These are phyloP conservation scores for Halophytophthora batemanensis DNA, from an alignment of 352 stramenopile species.

Conservation along the genomic window DNA sequence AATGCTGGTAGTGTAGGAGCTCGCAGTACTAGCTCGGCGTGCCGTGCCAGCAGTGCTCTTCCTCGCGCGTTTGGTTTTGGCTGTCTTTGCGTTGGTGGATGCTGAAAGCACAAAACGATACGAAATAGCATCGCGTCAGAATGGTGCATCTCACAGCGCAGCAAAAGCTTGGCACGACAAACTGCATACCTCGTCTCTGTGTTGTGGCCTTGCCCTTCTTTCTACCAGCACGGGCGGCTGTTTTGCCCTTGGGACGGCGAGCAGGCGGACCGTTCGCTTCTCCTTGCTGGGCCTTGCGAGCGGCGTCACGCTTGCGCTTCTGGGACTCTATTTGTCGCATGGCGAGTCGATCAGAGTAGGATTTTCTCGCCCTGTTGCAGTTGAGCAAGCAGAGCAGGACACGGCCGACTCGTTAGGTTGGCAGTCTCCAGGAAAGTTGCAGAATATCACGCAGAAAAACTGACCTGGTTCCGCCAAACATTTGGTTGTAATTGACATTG, in stretches of 20 bases:
- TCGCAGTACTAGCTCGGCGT: slow-evolving; percentile 34
- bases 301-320: slow-evolving; percentile 39
- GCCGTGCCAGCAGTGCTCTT: slow-evolving; percentile 13
- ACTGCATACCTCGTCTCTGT: slow-evolving; percentile 25
- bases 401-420: not conserved
- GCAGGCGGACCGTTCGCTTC: not conserved
- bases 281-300: slow-evolving; percentile 9
- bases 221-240: slow-evolving; percentile 1
- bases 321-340: slow-evolving; percentile 39
- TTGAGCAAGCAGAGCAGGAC: slow-evolving; percentile 3
- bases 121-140: not conserved
- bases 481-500: slow-evolving; percentile 61
- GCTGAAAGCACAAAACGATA: slow-evolving; percentile 5
- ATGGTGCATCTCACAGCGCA: not conserved
- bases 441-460: not conserved
- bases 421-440: not conserved
- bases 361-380: slow-evolving; percentile 31
- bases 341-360: slow-evolving; percentile 50
- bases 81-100: slow-evolving; percentile 14
- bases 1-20: slow-evolving; percentile 21
- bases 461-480: slow-evolving; percentile 70
- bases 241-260: slow-evolving; percentile 15
- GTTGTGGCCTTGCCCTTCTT: slow-evolving; percentile 27
- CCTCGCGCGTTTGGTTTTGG: slow-evolving; percentile 25
- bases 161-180: not conserved